Evolutionary conservation across 1,284 basidiomycete genomes (phyloP).

Genomic region (Ceratobasidium sp.): DNA sequence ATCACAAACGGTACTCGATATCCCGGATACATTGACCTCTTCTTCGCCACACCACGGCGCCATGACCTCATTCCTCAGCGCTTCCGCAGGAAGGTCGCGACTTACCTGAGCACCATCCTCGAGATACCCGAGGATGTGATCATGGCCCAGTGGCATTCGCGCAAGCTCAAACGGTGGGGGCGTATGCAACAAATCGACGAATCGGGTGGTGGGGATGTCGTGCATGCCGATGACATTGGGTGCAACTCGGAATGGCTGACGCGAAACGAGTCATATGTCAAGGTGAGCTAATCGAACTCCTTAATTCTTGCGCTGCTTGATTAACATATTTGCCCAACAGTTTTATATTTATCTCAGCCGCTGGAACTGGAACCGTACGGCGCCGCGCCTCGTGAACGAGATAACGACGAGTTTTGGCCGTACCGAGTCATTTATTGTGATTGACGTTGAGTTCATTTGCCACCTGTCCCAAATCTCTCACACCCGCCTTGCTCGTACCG

Average conservation of each 20-base stretch:
- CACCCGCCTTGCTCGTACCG: not conserved
- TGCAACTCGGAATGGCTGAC: not conserved
- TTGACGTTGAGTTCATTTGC: constrained; percentile 9
- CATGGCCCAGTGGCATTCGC: not conserved
- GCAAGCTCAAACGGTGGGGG: not conserved
- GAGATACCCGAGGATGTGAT: not conserved
- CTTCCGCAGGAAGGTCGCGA: not conserved
- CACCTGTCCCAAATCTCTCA: constrained; percentile 9
- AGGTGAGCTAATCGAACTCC: not conserved
- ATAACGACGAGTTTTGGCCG: not conserved
- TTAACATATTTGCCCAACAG: not conserved
- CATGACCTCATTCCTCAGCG: not conserved
- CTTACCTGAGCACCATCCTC: not conserved
- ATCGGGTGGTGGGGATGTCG: not conserved
- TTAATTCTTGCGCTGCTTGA: not conserved
- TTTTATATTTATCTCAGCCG: not conserved
- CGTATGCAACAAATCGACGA: constrained; percentile 15
- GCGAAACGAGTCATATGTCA: constrained; percentile 23
- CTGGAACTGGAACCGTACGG: not conserved
- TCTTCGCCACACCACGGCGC: not conserved
- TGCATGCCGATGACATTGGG: not conserved
- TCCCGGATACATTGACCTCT: constrained; percentile 13
- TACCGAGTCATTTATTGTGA: not conserved
- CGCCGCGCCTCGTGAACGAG: too few relatives aligned
- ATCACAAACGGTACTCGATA: not conserved